These are phyloP conservation scores for Wolfiporia cocos DNA, from an alignment of 1,284 basidiomycete genomes.

Conservation along the genomic window DNA sequence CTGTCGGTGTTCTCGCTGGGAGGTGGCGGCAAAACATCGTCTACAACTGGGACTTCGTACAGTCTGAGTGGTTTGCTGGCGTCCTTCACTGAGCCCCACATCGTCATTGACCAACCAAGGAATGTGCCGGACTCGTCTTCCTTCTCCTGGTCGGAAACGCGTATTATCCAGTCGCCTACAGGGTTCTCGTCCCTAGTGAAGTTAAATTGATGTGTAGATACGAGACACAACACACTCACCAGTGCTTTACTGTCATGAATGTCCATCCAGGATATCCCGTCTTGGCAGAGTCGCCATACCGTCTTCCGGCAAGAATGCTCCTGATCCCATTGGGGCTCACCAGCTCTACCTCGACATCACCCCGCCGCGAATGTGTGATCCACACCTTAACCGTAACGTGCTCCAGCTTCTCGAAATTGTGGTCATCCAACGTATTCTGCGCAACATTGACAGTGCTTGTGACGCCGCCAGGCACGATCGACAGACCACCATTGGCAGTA, in stretches of 20 bases:
- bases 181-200: conserved; percentile 83
- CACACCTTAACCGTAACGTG: conserved; percentile 93
- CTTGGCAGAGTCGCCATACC: conserved; percentile 62
- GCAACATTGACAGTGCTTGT: conserved; percentile 68
- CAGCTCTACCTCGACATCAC: conserved; percentile 92
- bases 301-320: conserved; percentile 77
- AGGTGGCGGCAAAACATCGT: conserved; percentile 50
- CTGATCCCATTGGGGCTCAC: conserved; percentile 82
- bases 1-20: conserved; percentile 25
- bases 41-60: conserved; percentile 58
- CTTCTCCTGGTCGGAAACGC: conserved; percentile 70
- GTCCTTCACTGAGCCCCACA: conserved; percentile 92
- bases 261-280: conserved; percentile 90
- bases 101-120: conserved; percentile 86
- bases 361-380: conserved; percentile 83
- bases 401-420: conserved; percentile 87
- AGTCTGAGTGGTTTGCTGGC: conserved; percentile 51
- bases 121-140: conserved; percentile 70
- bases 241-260: conserved; percentile 98
- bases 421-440: conserved; percentile 57
- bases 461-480: conserved; percentile 67
- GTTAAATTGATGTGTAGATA: not conserved
- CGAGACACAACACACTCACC: conserved; percentile 47
- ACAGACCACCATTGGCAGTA: conserved; percentile 59
- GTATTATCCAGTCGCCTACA: conserved; percentile 89